Evolutionary conservation across 345 rosid species (phyloP), one percentile per base, ranked within the genome.

Genomic region (Eucalyptus cladocalyx): DNA sequence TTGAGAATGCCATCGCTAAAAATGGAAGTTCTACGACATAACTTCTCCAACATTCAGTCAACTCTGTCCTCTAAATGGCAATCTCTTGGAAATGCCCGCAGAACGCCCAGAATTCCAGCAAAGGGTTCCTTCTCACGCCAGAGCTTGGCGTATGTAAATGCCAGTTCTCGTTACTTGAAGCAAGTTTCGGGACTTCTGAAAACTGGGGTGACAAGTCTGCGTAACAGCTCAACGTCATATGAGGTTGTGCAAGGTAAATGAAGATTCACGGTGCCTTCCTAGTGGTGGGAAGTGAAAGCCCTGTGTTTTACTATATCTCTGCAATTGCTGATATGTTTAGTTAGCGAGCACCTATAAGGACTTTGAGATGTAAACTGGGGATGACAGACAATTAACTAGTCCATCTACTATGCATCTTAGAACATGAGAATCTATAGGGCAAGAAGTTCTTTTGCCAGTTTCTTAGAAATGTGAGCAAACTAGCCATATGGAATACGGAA

Each of bases 151-250:
- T 98, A 95, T 92, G 96, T 98, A 90, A 96, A 97, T 92, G 99
- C 99, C 88, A 94, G 99, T 91, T 94, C 98, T 89, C 98, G 90
- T 81, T 98, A 98, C 93, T 91, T 98, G 80, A 98, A 97, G 91
- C 98, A 97, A 92, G 98, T 98, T 83, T 96, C 99, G 50, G 98
- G 99, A 91, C 96, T 98, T 90, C 91, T 98, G 86, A 98, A 97
- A 94, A 93, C 87, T 90, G 99, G 99, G 88, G 99, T 93, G 87
- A 96, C 98, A 88, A 98, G 98, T 93, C 92, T 97, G 80, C 98
- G 99, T 87, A 95, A 93, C 92, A 97, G 96, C 91, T 97, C 99
- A 80, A 92, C 98, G 81, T 97, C 99, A n/a, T 96, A 97, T 93
- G 99, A 97, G 90, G 89, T 90, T 91, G 92, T 93, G 87, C 99